Conservation (phyloP, 371 early-diverging fungal species). For the Mortierella sp. region DNA sequence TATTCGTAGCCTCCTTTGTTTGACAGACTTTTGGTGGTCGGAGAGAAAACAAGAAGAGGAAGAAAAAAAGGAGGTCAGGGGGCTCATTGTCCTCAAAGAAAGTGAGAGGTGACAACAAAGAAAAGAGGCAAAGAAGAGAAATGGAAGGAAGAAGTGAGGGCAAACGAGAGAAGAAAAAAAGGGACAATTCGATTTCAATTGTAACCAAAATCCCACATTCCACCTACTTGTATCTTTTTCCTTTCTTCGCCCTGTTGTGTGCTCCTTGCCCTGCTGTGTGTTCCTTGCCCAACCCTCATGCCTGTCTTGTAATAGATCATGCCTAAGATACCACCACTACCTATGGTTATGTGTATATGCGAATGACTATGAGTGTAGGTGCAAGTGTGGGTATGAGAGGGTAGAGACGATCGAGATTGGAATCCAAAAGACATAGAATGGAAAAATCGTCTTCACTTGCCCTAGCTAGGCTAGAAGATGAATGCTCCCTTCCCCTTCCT, state of each 20-base stretch:
- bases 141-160: background rate
- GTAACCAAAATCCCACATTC: slow-evolving; percentile 54
- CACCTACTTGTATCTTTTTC: slow-evolving; percentile 12
- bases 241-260: background rate
- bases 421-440: background rate
- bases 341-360: background rate
- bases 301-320: background rate
- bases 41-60: background rate
- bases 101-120: background rate
- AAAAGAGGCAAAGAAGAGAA: background rate
- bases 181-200: slow-evolving; percentile 40
- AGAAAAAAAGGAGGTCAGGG: background rate
- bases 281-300: background rate
- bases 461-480: slow-evolving; percentile 30
- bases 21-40: background rate
- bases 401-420: slow-evolving; percentile 19
- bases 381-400: background rate
- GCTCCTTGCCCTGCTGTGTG: background rate
- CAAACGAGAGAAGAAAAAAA: background rate
- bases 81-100: background rate
- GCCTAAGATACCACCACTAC: background rate
- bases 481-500: slow-evolving; percentile 1
- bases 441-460: slow-evolving; percentile 10
- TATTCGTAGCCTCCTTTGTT: background rate
- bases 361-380: background rate